Conservation (phyloP, 805 yeast genomes). For the Torulaspora microellipsoides region DNA sequence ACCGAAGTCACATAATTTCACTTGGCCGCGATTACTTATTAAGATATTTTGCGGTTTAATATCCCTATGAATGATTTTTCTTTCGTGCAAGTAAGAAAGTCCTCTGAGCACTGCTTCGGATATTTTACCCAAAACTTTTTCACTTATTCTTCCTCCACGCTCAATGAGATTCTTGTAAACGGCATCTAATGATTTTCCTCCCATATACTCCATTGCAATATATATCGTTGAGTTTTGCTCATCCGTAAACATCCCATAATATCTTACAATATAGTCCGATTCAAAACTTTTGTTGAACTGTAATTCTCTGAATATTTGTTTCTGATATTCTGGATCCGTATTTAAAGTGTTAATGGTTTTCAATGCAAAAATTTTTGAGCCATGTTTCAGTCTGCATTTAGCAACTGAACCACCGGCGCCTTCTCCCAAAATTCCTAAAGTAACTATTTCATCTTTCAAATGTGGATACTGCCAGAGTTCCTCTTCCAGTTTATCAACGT, state of each 20-base stretch:
- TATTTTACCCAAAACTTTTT: conserved; percentile 84
- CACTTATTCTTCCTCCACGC: conserved; percentile 84
- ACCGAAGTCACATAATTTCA: conserved; percentile 94
- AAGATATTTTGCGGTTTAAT: conserved; percentile 93
- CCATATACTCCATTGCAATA: conserved; percentile 97
- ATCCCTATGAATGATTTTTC: conserved; percentile 88
- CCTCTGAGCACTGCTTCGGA: conserved; percentile 85
- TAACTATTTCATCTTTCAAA: conserved; percentile 55
- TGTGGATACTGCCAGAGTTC: conserved; percentile 64
- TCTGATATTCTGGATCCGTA: conserved; percentile 74
- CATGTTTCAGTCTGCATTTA: conserved; percentile 61
- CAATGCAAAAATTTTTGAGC: conserved; percentile 72
- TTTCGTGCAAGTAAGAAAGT: conserved; percentile 79
- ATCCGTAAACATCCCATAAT: conserved; percentile 86
- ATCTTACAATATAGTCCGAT: conserved; percentile 81
- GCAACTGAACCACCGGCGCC: conserved; percentile 92
- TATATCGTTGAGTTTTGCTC: conserved; percentile 75
- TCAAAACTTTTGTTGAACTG: conserved; percentile 81
- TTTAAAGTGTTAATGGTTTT: conserved; percentile 47
- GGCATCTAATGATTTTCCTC: conserved; percentile 85
- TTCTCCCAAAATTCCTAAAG: conserved; percentile 76
- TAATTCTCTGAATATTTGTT: conserved; percentile 84
- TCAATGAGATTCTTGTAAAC: conserved; percentile 72
- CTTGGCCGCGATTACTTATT: conserved; percentile 69
- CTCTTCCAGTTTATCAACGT: conserved; percentile 57